Evolutionary conservation across 768 basidiomycete species (phyloP).

Genomic region (Kwoniella mangroviensis): DNA sequence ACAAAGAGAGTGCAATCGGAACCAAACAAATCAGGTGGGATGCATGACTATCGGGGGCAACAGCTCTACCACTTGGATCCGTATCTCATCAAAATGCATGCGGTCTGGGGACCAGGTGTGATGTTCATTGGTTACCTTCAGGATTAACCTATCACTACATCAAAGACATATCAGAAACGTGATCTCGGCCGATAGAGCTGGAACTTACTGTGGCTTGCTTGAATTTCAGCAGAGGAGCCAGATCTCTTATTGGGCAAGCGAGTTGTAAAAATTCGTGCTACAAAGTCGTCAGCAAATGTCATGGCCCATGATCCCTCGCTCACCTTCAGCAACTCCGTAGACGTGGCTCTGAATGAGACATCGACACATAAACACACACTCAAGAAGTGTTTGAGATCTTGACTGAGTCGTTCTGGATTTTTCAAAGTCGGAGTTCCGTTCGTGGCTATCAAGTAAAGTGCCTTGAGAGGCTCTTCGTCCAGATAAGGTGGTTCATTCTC

Average conservation of each 20-base stretch:
- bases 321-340: neutral
- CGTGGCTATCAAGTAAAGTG: conserved; percentile 95
- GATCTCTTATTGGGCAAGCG: conserved; percentile 77
- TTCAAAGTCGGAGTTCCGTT: conserved; percentile 98
- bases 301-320: too few relatives aligned
- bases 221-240: conserved; percentile 79
- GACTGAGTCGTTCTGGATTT: conserved; percentile 87
- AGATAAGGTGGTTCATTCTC: conserved; percentile 96
- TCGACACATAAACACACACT: conserved; percentile 99
- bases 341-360: conserved; percentile 88
- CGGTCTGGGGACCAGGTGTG: too few relatives aligned
- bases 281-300: neutral
- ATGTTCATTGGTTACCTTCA: too few relatives aligned
- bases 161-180: too few relatives aligned
- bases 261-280: conserved; percentile 97
- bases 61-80: too few relatives aligned
- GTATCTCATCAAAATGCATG: too few relatives aligned
- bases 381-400: conserved; percentile 92
- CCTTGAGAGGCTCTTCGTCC: conserved; percentile 95
- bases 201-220: conserved; percentile 31
- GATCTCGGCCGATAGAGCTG: too few relatives aligned
- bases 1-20: too few relatives aligned
- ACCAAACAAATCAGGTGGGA: too few relatives aligned
- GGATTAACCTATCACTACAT: too few relatives aligned
- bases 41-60: too few relatives aligned